phyloP scores from a whole-genome alignment of 1,139 yeast genomes.

The Kodamaea ohmeri region DNA sequence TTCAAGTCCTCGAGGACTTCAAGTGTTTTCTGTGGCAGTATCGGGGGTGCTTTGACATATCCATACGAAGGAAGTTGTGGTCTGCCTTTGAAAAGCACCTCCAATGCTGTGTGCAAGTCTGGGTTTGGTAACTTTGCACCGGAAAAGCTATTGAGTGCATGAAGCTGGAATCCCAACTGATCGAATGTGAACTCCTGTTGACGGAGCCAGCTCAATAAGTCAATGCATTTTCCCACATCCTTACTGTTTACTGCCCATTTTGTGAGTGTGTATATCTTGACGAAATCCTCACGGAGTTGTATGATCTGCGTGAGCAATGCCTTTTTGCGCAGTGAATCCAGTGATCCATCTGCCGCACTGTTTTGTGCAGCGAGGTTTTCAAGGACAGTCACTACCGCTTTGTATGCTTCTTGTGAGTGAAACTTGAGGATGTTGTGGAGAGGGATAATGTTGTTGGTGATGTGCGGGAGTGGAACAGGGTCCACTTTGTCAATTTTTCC shows the following conservation, averaged over 20 bases:
- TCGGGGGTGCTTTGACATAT: constrained; percentile 48
- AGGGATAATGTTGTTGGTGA: constrained; percentile 68
- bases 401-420: constrained; percentile 61
- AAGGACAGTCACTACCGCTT: constrained; percentile 59
- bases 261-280: constrained; percentile 76
- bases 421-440: constrained; percentile 56
- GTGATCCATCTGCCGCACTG: constrained; percentile 38
- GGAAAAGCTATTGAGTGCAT: constrained; percentile 60
- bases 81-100: constrained; percentile 73
- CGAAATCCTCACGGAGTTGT: constrained; percentile 72
- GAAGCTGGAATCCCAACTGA: constrained; percentile 49
- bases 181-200: constrained; percentile 72
- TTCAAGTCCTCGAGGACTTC: constrained; percentile 68
- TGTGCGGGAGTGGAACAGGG: constrained; percentile 53
- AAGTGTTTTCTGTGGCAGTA: constrained; percentile 58
- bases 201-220: constrained; percentile 81
- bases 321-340: constrained; percentile 64
- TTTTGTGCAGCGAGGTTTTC: constrained; percentile 55
- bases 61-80: constrained; percentile 73
- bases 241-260: constrained; percentile 81
- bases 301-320: constrained; percentile 67
- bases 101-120: constrained; percentile 81
- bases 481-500: not conserved
- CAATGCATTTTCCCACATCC: constrained; percentile 73
- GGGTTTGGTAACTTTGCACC: constrained; percentile 91